phyloP scores from a whole-genome alignment of 2,329 filamentous ascomycete genomes.

The Microdochium nivale region DNA sequence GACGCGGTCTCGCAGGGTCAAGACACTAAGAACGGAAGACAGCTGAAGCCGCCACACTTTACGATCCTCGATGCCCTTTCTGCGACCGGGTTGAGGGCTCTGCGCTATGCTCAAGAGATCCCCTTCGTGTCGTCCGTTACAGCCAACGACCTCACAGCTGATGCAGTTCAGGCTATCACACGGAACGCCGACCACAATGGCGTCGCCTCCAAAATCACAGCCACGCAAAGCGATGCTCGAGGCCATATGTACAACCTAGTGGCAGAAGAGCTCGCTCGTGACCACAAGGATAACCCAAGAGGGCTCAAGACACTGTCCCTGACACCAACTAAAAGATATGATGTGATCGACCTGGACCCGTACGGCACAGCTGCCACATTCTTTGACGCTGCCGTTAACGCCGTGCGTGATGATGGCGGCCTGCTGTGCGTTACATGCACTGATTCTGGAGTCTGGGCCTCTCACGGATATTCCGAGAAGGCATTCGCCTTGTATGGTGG shows the following conservation, averaged over 20 bases:
- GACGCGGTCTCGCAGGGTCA: conserved; percentile 4
- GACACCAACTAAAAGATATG: conserved; percentile 54
- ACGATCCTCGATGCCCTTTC: conserved; percentile 93
- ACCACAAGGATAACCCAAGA: conserved; percentile 24
- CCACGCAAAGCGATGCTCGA: conserved; percentile 75
- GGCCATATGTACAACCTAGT: conserved; percentile 80
- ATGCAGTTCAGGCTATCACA: conserved; percentile 72
- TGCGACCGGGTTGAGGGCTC: conserved; percentile 80
- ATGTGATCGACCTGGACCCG: conserved; percentile 93
- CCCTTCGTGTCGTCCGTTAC: conserved; percentile 75
- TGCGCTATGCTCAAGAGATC: conserved; percentile 87
- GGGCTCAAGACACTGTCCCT: neutral
- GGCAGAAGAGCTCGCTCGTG: conserved; percentile 40
- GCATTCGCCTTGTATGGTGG: conserved; percentile 91
- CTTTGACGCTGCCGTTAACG: conserved; percentile 82
- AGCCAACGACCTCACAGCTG: conserved; percentile 78
- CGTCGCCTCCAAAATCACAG: conserved; percentile 59
- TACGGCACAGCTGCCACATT: conserved; percentile 93
- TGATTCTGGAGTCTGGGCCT: conserved; percentile 91
- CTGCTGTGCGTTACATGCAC: conserved; percentile 94
- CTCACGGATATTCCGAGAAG: conserved; percentile 90
- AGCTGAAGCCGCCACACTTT: conserved; percentile 41
- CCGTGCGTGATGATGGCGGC: conserved; percentile 74
- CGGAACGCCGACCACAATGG: conserved; percentile 80
- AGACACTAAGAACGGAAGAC: conserved; percentile 9